Conservation (phyloP, 2,329 filamentous ascomycete genomes). For the Sclerotinia minor region DNA sequence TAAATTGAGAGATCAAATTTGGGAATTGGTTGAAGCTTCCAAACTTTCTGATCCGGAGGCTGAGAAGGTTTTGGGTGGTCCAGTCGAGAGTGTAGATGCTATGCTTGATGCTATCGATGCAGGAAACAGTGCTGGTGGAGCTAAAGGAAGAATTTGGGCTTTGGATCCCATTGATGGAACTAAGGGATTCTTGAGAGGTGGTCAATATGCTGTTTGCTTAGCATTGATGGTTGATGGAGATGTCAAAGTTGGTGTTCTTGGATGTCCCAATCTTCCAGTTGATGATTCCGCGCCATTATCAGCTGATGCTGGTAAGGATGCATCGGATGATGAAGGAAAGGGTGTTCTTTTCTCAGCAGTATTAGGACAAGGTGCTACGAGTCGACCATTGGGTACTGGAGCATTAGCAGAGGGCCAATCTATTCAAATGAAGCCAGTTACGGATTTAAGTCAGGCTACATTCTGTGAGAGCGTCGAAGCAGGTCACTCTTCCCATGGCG, state of each 20-base stretch:
- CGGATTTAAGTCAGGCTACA: conserved; percentile 74
- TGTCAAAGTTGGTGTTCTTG: conserved; percentile 90
- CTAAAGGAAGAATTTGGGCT: conserved; percentile 83
- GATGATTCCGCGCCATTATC: conserved; percentile 74
- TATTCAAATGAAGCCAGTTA: conserved; percentile 78
- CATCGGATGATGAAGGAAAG: conserved; percentile 70
- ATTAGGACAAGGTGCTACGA: conserved; percentile 74
- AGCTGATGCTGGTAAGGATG: conserved; percentile 70
- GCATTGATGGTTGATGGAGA: conserved; percentile 90
- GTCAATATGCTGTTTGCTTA: conserved; percentile 95
- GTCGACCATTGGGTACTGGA: conserved; percentile 65
- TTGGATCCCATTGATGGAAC: conserved; percentile 98
- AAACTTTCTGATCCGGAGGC: conserved; percentile 66
- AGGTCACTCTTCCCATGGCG: conserved; percentile 84
- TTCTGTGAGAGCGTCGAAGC: conserved; percentile 98
- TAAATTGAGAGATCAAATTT: conserved; percentile 72
- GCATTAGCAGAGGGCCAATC: conserved; percentile 55
- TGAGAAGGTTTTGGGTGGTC: conserved; percentile 68
- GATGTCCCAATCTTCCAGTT: conserved; percentile 91
- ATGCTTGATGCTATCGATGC: conserved; percentile 68
- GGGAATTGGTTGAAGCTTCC: conserved; percentile 75
- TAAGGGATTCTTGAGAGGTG: conserved; percentile 93
- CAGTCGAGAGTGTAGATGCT: conserved; percentile 63
- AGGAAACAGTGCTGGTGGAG: conserved; percentile 70
- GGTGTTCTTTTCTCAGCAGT: conserved; percentile 90